Evolutionary conservation across 768 basidiomycete genomes (phyloP), one percentile per base, ranked within the genome.

Genomic region (Lepiota brunneoincarnata): DNA sequence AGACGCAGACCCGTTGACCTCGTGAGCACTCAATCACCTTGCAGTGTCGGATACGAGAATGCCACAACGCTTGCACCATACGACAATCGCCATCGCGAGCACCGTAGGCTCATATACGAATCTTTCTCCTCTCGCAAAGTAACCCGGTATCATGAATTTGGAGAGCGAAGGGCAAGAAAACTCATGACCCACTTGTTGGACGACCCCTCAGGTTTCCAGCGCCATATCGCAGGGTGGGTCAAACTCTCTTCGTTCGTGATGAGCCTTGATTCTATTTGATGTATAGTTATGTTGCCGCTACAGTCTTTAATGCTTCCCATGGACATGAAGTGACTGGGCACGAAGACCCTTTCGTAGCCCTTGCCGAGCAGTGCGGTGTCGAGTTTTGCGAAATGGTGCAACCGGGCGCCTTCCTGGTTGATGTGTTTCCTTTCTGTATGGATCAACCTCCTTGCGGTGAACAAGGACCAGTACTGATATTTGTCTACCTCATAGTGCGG

Each of bases 351-450:
- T 45, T 53, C 43, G 43, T 53, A 9, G 15, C n/a, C 23, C 18
- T 53, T n/a, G 57, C 57, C 7, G 47, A 54, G 49, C 21, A 46
- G 21, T 46, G 45, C 20, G 48, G 54, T 17, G 21, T n/a, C 6
- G 47, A 58, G 26, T 58, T 58, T 39, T 40, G 40, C 23, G 38
- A 42, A 36, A 46, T 39, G 34, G 49, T 28, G n/a, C 36, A n/a
- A 14, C 58, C 58, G 14, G 58, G 58, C 14, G 54, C 54, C n/a
- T 59, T 56, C 54, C 31, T 59, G 3, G 58, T 59, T 24, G 58
- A 59, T 24, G 26, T 50, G 6, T 31, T 59, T 7, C 58, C 58
- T 18, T 38, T 56, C 6, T 41, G 52, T 54, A 42, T 23, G 52
- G 35, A n/a, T 34, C 7, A 2, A 6, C 20, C 41, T n/a, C 34